A percentile compares a stretch with the other conserved stretches of the same genome.
Conservation (phyloP, 148 eudicot genomes). For the Beta vulgaris region DNA sequence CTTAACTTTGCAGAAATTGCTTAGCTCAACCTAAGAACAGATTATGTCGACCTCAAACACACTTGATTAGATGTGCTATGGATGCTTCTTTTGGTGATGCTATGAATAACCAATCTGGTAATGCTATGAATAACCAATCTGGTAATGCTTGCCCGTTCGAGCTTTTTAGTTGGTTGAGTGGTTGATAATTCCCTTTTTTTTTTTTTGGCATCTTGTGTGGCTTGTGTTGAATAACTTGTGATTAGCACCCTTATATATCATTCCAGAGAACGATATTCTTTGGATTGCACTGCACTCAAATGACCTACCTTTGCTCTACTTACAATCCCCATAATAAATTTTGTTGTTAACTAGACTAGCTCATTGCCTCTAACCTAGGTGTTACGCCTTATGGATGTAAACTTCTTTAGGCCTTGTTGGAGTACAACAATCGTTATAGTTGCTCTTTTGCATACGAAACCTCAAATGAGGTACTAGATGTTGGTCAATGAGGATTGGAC, state of each 20-base stretch:
- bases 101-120: constrained; percentile 54
- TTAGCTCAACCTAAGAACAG: constrained; percentile 34
- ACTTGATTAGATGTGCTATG: constrained; percentile 54
- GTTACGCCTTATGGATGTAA: neutral
- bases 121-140: constrained; percentile 21
- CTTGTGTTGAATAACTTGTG: neutral
- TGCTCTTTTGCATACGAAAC: no score
- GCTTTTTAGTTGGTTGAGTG: neutral
- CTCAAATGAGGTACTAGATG: no score
- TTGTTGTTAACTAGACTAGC: neutral
- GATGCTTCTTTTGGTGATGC: constrained; percentile 76
- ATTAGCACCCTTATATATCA: neutral
- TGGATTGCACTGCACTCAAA: neutral
- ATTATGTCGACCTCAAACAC: constrained; percentile 20
- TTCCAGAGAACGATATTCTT: neutral
- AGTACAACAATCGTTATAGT: no score
- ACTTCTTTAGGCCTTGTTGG: neutral
- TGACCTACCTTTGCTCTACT: neutral
- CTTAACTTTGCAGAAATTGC: constrained; percentile 36
- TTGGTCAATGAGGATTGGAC: no score
- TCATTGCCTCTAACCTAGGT: no score
- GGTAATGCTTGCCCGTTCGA: constrained; percentile 36
- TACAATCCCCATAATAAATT: neutral
- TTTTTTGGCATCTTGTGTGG: neutral
- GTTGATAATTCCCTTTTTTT: neutral